Evolutionary conservation across 1,284 basidiomycete species (phyloP).

Genomic region (Vanrija sp.): DNA sequence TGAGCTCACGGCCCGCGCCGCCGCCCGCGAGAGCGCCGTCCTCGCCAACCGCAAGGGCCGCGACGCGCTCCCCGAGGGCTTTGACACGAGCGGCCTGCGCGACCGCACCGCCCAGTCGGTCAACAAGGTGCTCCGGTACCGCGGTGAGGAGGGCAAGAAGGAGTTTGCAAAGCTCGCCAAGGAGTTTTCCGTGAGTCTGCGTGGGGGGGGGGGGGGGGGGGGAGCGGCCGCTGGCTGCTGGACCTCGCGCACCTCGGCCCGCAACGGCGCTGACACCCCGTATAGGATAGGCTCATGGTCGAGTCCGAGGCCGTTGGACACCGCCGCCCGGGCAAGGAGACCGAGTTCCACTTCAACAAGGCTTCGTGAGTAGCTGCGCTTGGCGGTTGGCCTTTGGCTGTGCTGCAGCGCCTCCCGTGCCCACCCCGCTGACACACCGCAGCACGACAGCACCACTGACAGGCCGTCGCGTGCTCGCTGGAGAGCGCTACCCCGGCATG

Average conservation of each 20-base stretch:
- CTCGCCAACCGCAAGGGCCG: not conserved
- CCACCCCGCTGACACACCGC: not conserved
- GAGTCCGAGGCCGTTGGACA: constrained; percentile 8
- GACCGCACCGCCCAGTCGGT: not conserved
- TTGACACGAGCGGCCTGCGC: not conserved
- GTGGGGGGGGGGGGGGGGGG: constrained; percentile 16
- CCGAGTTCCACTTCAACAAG: constrained; percentile 1
- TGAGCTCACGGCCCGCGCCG: constrained; percentile 75
- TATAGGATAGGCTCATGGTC: constrained; percentile 21
- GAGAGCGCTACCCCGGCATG: constrained; percentile 45
- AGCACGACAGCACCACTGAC: constrained; percentile 17
- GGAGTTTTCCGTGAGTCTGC: constrained; percentile 47
- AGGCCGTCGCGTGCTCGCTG: constrained; percentile 34
- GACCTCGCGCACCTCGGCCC: too few species aligned
- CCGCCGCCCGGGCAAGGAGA: constrained; percentile 3
- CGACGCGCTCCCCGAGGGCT: not conserved
- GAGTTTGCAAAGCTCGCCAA: constrained; percentile 44
- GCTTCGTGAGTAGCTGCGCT: not conserved
- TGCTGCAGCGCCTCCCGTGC: too few species aligned
- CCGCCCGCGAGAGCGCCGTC: constrained; percentile 62
- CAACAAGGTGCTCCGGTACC: constrained; percentile 47
- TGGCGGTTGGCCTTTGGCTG: too few species aligned
- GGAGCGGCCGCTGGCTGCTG: too few species aligned
- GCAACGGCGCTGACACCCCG: constrained; percentile 22
- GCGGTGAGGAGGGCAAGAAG: constrained; percentile 35